A percentile compares a stretch with the other conserved stretches of the same genome.
Conservation (phyloP, 352 stramenopile genomes). For the Phytopythium sindhum region DNA sequence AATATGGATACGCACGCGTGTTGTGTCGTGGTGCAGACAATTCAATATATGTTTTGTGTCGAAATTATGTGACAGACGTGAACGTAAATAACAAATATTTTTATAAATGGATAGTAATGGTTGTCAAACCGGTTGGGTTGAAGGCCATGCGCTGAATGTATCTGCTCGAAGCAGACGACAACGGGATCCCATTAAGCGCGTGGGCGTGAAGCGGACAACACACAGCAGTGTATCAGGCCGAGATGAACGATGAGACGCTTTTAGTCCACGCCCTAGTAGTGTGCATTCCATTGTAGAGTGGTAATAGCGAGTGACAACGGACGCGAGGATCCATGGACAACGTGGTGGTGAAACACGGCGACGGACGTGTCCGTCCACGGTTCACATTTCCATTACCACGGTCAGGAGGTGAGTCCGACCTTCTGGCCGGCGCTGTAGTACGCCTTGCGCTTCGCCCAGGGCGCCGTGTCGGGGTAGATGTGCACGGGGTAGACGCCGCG, state of each 20-base stretch:
- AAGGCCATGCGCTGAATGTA: no score
- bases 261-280: no score
- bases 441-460: conserved; percentile 49
- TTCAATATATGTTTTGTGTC: not conserved
- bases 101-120: no score
- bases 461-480: conserved; percentile 67
- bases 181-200: no score
- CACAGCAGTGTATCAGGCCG: no score
- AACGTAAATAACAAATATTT: not conserved
- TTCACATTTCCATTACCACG: not conserved
- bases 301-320: no score
- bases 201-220: no score
- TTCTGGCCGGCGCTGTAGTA: conserved; percentile 55
- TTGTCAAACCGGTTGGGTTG: no score
- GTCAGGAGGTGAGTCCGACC: conserved; percentile 33
- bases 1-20: not conserved
- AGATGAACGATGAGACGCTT: no score
- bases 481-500: conserved; percentile 64
- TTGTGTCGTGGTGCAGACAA: not conserved
- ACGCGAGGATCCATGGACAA: not conserved
- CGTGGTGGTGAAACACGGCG: not conserved
- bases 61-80: not conserved
- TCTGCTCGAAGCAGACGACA: no score
- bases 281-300: no score
- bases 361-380: no score